Percentiles rank a stretch among this genome's conserved stretches.
Conservation (phyloP, 2,329 filamentous ascomycete species). For the Claviceps sp. region DNA sequence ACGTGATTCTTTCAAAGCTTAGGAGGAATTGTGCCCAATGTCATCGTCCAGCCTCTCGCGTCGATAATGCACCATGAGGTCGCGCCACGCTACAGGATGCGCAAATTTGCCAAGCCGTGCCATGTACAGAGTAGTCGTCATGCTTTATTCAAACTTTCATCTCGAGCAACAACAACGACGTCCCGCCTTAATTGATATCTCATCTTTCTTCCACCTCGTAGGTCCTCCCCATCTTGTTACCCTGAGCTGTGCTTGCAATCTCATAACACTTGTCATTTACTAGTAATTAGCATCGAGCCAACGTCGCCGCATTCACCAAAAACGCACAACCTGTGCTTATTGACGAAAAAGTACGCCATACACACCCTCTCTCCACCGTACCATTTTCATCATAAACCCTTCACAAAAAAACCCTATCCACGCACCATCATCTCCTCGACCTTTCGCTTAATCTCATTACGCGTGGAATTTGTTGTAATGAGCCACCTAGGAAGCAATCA, state of each 20-base stretch:
- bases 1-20: too few species aligned
- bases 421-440: slow-evolving; percentile 10
- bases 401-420: neutral
- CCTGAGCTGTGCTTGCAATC: neutral
- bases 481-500: slow-evolving; percentile 17
- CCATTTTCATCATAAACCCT: neutral
- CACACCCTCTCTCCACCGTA: neutral
- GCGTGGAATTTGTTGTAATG: slow-evolving; percentile 14
- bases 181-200: too few species aligned
- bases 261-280: neutral
- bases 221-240: too few species aligned
- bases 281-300: neutral
- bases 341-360: slow-evolving; percentile 13
- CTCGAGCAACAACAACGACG: too few species aligned
- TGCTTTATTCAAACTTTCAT: too few species aligned
- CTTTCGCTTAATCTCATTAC: slow-evolving; percentile 12
- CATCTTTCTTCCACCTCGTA: too few species aligned
- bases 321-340: neutral
- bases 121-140: too few species aligned
- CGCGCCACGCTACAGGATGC: too few species aligned
- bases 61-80: too few species aligned
- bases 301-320: neutral
- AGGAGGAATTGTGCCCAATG: too few species aligned
- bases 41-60: too few species aligned
- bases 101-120: too few species aligned